These are phyloP conservation scores for Teunomyces panamensis DNA, from an alignment of 805 yeast species.

Conservation along the genomic window DNA sequence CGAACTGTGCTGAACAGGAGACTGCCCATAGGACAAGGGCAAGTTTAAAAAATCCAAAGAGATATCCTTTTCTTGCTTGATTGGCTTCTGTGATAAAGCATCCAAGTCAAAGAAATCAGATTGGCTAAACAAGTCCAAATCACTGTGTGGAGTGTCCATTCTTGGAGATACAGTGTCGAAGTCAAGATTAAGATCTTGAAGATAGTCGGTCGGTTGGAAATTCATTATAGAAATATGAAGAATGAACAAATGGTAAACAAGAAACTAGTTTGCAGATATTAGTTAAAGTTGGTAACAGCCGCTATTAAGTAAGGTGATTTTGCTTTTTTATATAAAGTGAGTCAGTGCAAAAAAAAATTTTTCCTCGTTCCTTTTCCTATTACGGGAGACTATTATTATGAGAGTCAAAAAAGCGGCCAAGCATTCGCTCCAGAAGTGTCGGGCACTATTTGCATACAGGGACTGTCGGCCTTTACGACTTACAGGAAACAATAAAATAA, in stretches of 20 bases:
- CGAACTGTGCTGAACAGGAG: background rate
- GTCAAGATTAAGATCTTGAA: conserved; percentile 39
- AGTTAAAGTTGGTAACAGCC: background rate
- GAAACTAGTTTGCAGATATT: background rate
- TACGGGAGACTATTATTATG: background rate
- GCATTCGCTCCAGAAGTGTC: background rate
- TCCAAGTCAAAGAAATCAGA: conserved; percentile 41
- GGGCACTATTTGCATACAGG: conserved; percentile 1
- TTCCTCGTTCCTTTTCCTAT: background rate
- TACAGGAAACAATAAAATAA: background rate
- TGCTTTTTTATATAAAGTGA: background rate
- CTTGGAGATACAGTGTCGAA: conserved; percentile 26
- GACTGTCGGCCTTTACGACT: background rate
- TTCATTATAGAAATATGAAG: conserved; percentile 24
- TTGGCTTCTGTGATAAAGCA: conserved; percentile 20
- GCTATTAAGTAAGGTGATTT: background rate
- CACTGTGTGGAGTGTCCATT: conserved; percentile 17
- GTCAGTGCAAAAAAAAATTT: conserved; percentile 1
- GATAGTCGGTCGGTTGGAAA: conserved; percentile 41
- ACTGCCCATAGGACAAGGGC: background rate
- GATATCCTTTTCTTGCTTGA: conserved; percentile 8
- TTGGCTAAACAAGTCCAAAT: conserved; percentile 39
- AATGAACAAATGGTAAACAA: background rate
- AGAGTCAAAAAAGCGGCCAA: background rate
- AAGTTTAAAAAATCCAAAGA: conserved; percentile 8